Evolutionary conservation across 2,329 filamentous ascomycete genomes (phyloP), one percentile per base, ranked within the genome.

Genomic region (Chalara sp.): DNA sequence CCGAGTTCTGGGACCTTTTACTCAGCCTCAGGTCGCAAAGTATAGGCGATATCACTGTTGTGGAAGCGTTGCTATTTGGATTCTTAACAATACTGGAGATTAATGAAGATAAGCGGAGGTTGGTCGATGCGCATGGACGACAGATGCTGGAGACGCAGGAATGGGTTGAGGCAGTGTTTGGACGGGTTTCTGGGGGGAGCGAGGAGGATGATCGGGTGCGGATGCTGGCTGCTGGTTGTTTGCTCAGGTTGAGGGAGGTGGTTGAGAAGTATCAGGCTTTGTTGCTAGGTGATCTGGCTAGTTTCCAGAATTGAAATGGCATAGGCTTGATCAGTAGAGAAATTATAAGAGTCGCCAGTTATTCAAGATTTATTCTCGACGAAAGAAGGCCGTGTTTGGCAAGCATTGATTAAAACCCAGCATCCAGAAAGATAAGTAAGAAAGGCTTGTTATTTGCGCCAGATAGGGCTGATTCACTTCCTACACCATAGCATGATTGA

Each of bases 121-220:
- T 99, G 3, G 92, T 89, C 46, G 81, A 83, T 53, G 80, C 84
- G 51, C 81, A 89, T 60, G 84, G 87, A 1, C 80, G 82, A 50
- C 83, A 92, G 66, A 72, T 97, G 28, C 76, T 95, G 47, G 92
- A 97, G 75, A 87, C 89, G 53, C 81, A 88, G 61, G 87, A 89
- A 62, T 99, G 93, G 93, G 86, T 88, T 1, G 78, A 82, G 42
- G 75, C 75, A 49, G 78, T 96, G 1, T 95, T 96, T 67, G 80
- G 86, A 53, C 73, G 73, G 6, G 13, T 61, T 30, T 51, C 54
- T 3, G 43, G 29, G 1, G 72, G 74, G 21, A 70, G 73, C 37
- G 73, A 76, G 43, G 86, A 96, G 64, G 89, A 93, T 65, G 87
- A 87, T 53, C 83, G 86, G 55, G 81, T 92, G 32, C 86, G 89